Evolutionary conservation across 345 rosid species (phyloP), one percentile per base, ranked within the genome.

Genomic region (Eucalyptus tenuipes): DNA sequence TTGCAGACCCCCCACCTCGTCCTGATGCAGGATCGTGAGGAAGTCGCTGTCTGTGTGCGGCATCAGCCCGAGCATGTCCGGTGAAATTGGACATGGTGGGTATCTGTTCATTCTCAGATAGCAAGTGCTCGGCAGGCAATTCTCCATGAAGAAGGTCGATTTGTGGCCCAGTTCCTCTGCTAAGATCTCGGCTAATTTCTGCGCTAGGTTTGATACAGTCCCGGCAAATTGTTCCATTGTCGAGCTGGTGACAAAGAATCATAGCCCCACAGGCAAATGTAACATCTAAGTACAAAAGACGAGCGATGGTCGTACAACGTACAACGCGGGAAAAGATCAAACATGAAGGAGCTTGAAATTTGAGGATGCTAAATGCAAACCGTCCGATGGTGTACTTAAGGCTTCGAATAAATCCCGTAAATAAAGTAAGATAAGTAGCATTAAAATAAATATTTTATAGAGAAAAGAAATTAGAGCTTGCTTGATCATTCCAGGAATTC

Each of bases 21-120:
- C 99, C 90, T 98, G 99, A 71, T 96, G 93, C 86, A 97, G 89
- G 88, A 98, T 93, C 6, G 99, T 98, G 91, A 98, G 97, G 92
- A 98, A 98, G 91, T 97, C 99, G 88, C 99, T 98, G 85, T 98
- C 99, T 0, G 99, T 98, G 91, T 98, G 99, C 7, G 99, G 99
- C 94, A 95, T 94, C 53, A 98, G 92, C 7, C 99, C 99, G 88
- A 91, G 94, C 24, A 96, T 91, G 17, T 92, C 91, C 14, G 89
- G 49, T 25, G 95, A 92, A 50, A 92, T 85, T 1, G 96, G 94
- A 90, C 99, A 97, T 10, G 99, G 97, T 6, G 98, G 99, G 88
- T 97, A 98, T 80, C 96, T 91, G 86, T 98, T 98, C 93, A 98
- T 94, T 87, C 99, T 93, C 16, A 97, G 93, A 88, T 95, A 97